These are phyloP conservation scores for Lepidium sativum DNA, from an alignment of 345 rosid species.

Conservation along the genomic window DNA sequence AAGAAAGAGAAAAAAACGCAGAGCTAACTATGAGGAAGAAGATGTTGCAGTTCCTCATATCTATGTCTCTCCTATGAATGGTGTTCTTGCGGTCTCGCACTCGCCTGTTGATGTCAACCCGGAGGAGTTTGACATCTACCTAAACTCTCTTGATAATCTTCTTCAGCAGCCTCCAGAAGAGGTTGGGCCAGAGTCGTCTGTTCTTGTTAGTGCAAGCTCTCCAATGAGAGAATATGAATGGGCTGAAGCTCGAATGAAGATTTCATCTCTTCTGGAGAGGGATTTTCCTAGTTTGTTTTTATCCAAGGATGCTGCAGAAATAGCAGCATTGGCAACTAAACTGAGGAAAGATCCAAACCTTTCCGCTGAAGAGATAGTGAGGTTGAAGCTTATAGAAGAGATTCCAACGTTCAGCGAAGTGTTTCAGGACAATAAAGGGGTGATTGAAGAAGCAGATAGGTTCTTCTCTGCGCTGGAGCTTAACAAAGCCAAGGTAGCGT, in stretches of 20 bases:
- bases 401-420: conserved; percentile 51
- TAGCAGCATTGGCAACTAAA: conserved; percentile 44
- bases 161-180: conserved; percentile 40
- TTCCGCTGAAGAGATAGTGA: conserved; percentile 55
- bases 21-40: conserved; percentile 16
- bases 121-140: conserved; percentile 58
- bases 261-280: conserved; percentile 43
- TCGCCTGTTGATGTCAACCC: conserved; percentile 28
- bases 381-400: conserved; percentile 57
- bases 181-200: conserved; percentile 3
- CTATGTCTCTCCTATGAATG: conserved; percentile 30
- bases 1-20: conserved; percentile 20
- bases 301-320: conserved; percentile 37
- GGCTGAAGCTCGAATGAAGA: conserved; percentile 46
- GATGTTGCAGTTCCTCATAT: conserved; percentile 27
- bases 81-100: conserved; percentile 22
- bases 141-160: conserved; percentile 55
- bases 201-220: conserved; percentile 10
- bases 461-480: conserved; percentile 39
- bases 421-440: conserved; percentile 43
- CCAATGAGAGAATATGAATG: conserved; percentile 37
- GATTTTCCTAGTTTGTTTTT: conserved; percentile 45
- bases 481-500: conserved; percentile 48
- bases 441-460: conserved; percentile 38
- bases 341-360: conserved; percentile 48